Evolutionary conservation across 1,139 yeast genomes (phyloP), one percentile per base, ranked within the genome.

Genomic region (Saccharomyces pastorianus): DNA sequence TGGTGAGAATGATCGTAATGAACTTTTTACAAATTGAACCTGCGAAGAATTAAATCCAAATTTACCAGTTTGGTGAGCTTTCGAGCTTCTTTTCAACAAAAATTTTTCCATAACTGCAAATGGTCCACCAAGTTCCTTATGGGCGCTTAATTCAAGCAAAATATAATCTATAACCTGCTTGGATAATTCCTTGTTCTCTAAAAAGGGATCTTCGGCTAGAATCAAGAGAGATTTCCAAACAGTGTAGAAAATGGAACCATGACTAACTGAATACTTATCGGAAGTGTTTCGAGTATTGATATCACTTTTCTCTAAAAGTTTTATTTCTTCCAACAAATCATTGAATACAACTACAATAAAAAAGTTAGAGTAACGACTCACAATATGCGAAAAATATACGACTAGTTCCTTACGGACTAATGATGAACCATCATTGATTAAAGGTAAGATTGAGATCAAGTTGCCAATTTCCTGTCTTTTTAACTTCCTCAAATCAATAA

Each of bases 341-440:
- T 90, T 82, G 69, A 85, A 91, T 0, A 97, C 96, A 56, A 93
- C 86, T 6, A 93, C 95, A 57, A 90, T 70, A 64, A 93, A 91
- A 64, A 88, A 86, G 56, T 82, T 81, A 41, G 80, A 74, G 68
- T 91, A 87, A 51, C 84, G 83, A 57, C 78, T 73, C 17, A 90
- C 86, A 66, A 89, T 84, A 55, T 83, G 80, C 47, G 93, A 85
- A 57, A 89, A 80, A 64, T 88, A 88, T 46, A 84, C 83, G 3
- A 88, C 81, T 25, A 88, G 81, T 66, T 93, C 98, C 60, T 89
- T 84, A 55, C 99, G 76, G 1, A 93, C 97, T 64, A 93, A 73
- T 0, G 96, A 82, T 0, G 96, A 88, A 0, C 96, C 98, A 71
- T 93, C 99, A 47, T 88, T 86, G 6, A 88, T 73, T 17, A 78